Evolutionary conservation across 163 green algal genomes (phyloP), one percentile per base, ranked within the genome.

Genomic region (Scenedesmus sp.): DNA sequence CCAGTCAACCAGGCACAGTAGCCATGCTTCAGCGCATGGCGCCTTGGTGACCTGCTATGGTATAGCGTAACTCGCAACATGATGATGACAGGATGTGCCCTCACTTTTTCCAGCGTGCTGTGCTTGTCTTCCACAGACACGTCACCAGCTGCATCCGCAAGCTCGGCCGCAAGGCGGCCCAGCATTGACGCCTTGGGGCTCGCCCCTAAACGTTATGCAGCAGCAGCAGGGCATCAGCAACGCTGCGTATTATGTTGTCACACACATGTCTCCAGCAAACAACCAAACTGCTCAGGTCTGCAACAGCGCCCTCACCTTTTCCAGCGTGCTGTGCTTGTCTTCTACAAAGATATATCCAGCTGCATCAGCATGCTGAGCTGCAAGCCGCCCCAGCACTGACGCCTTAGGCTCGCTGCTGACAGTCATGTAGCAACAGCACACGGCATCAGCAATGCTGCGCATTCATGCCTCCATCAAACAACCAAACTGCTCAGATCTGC

Each of bases 161-260:
- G 10, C 62, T 70, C 3, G 0, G 12, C 62, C 3, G 6, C 4
- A 18, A 70, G 62, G 7, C 2, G 62, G 12, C 18, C 10, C 62
- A 18, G 62, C 9, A 70, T 96, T 86, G 98, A 96, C 7, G 95
- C 95, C 93, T 99, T 99, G 79, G 98, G 98, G 98, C 82, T 15
- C 59, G 59, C 59, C 26, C 9, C 15, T 34, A 13, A 16, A 1
- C 4, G 0, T 76, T 10, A 64, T 9, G 66, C 12, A 34, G 66
- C 66, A 76, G 16, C 66, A 76, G 66, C 66, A 76, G 16, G 34
- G 0, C 34, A 46, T 46, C 34, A 26, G 26, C 26, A 26, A 26
- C 26, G 26, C 26, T 26, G 26, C 26, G 26, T 26, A 26, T 26
- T 26, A 26, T 26, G 26, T 26, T 26, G 26, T 26, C 26, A 26